phyloP scores from a whole-genome alignment of 345 rosid genomes.

The Brassica rapa region DNA sequence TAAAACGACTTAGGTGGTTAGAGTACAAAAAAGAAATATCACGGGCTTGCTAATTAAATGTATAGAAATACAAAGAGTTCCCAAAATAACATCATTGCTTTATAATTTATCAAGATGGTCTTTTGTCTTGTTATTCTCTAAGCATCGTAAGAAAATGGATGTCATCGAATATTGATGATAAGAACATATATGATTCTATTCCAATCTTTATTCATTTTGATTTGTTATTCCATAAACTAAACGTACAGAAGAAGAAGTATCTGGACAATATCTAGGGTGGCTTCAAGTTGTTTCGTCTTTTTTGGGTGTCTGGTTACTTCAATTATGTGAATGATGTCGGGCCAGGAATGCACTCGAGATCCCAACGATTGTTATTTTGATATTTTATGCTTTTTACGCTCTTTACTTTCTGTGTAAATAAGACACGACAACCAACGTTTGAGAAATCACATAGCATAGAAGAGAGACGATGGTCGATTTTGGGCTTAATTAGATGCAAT shows the following conservation, averaged over 20 bases:
- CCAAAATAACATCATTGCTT: neutral
- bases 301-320: conserved; percentile 21
- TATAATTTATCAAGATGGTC: neutral
- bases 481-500: neutral
- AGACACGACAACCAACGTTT: too few relatives aligned
- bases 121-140: neutral
- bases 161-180: neutral
- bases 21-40: neutral
- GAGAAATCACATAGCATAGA: neutral
- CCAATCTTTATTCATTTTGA: neutral
- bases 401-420: neutral
- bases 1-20: neutral
- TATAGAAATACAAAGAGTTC: neutral
- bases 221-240: conserved; percentile 13
- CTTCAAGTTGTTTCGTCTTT: conserved; percentile 25
- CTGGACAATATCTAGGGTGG: conserved; percentile 19
- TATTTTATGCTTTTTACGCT: neutral
- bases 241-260: neutral
- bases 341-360: conserved; percentile 7
- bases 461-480: neutral
- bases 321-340: conserved; percentile 34
- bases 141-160: conserved; percentile 3
- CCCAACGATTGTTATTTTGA: neutral
- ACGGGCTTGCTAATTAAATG: neutral
- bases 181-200: neutral